Base-by-base conservation (phyloP, 2,329 filamentous ascomycete species). In the Aspergillus terreus region DNA sequence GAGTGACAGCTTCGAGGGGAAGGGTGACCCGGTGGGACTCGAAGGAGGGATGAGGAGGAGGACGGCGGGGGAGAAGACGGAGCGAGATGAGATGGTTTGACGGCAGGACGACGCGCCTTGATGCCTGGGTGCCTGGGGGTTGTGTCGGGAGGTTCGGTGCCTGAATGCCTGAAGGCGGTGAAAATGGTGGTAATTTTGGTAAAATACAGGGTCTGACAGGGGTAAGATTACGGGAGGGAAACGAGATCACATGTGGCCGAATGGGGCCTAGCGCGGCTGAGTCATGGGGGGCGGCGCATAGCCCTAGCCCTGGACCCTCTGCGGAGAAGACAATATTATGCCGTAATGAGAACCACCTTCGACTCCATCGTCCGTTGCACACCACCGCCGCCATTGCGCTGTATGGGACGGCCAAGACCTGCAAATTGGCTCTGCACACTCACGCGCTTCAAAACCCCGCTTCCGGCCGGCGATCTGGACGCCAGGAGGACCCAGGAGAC, bases 281-380 rank as follows among this genome's bases (percentile, higher is more conserved):
- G 35, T 38, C 35, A 38, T 7, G 19, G 43, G 14, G 35, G 35
- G 40, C 15, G 35, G 10, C 44, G 35, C 35, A n/a, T 15, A 45
- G 41, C 44, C 50, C 53, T 54, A 47, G 38, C 53, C 47, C 50
- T 53, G 27, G 15, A 23, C 11, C 42, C 44, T 43, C 38, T 47
- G 47, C 54, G 57, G 53, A 53, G 55, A 56, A 49, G 21, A 30
- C 33, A 33, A 51, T 48, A 52, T 49, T 43, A 60, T 61, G 59
- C 54, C 58, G 58, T 61, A 61, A 61, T 61, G 49, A 46, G 55
- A 60, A 60, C 51, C 40, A 36, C 36, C 49, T 7, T 40, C n/a
- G 45, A 40, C 52, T 58, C 50, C 56, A 56, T 57, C 52, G 27
- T 38, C 40, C 9, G 30, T 50, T 43, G 30, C 47, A 40, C 35